Evolutionary conservation across 2,329 filamentous ascomycete species (phyloP).

Genomic region (Sarocladium brachiariae): DNA sequence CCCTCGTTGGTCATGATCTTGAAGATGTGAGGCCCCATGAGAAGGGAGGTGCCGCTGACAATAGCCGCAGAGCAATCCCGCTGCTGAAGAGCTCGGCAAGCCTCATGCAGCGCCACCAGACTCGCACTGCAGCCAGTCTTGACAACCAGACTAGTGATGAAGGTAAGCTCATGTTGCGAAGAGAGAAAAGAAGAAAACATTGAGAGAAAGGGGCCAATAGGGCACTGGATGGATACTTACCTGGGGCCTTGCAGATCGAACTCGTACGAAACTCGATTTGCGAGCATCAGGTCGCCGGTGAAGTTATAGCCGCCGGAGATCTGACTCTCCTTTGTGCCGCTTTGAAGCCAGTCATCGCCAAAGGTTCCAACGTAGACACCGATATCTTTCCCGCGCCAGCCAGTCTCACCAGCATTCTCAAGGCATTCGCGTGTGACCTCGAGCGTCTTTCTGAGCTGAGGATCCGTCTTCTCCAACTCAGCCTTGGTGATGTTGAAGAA

Average conservation of each 20-base stretch:
- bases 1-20: slow-evolving; percentile 51
- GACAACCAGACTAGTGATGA: slow-evolving; percentile 40
- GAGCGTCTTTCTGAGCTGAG: no score
- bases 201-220: no score
- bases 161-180: not conserved
- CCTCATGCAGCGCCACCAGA: slow-evolving; percentile 39
- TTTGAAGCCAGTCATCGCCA: no score
- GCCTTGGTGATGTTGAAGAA: no score
- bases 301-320: no score
- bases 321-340: no score
- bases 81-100: slow-evolving; percentile 41
- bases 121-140: slow-evolving; percentile 45
- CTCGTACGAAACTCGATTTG: no score
- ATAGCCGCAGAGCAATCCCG: slow-evolving; percentile 21
- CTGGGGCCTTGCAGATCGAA: no score
- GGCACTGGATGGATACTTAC: no score
- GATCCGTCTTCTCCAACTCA: no score
- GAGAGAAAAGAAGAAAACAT: not conserved
- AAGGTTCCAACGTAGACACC: slow-evolving; percentile 9
- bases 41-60: slow-evolving; percentile 26
- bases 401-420: slow-evolving; percentile 2
- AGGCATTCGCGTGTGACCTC: no score
- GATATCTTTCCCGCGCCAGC: slow-evolving; percentile 12
- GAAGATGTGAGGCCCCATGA: slow-evolving; percentile 27
- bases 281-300: no score